Conservation (phyloP, 257 asterid species). For the Solanum etuberosum region DNA sequence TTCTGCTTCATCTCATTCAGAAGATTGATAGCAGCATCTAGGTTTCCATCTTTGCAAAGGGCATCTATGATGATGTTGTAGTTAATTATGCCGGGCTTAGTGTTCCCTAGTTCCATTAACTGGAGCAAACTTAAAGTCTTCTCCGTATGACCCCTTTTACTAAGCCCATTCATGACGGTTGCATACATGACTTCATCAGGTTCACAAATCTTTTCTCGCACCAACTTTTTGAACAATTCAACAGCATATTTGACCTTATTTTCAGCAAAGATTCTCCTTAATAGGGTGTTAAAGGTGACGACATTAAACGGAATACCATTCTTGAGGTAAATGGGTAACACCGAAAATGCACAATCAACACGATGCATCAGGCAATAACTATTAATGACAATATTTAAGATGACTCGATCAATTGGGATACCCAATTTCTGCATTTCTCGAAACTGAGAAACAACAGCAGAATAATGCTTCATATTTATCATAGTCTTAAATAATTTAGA, state of each 20-base stretch:
- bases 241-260: background rate
- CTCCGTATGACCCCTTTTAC: too few relatives aligned
- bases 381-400: background rate
- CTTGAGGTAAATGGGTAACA: background rate
- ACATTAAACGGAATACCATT: background rate
- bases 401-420: background rate
- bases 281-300: background rate
- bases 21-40: background rate
- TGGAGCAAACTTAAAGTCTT: too few relatives aligned
- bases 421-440: background rate
- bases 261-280: constrained; percentile 1
- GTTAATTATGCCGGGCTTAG: too few relatives aligned
- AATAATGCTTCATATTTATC: background rate
- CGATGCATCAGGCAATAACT: background rate
- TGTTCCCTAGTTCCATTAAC: too few relatives aligned
- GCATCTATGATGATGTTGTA: too few relatives aligned
- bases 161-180: too few relatives aligned
- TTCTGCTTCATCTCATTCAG: too few relatives aligned
- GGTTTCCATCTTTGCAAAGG: too few relatives aligned
- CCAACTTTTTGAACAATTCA: constrained; percentile 13
- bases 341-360: constrained; percentile 1
- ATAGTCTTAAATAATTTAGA: too few relatives aligned
- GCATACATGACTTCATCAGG: background rate
- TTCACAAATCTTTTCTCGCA: background rate
- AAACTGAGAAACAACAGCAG: background rate